Conservation (phyloP, 148 eudicot genomes). For the Chenopodium formosanum region DNA sequence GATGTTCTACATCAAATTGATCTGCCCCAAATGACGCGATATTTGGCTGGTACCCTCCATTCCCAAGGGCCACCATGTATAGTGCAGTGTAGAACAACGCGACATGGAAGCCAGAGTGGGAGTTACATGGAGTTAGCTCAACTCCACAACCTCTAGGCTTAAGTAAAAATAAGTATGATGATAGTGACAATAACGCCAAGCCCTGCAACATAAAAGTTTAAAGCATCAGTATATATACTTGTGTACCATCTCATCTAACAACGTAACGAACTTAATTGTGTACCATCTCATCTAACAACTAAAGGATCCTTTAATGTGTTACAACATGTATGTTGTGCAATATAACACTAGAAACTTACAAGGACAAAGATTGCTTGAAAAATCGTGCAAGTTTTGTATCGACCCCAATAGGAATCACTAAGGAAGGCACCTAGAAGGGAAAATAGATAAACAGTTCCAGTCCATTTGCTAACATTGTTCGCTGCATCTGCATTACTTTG, state of each 20-base stretch:
- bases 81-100: conserved; percentile 51
- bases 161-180: conserved; percentile 59
- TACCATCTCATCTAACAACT: too few species aligned
- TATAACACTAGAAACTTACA: conserved; percentile 32
- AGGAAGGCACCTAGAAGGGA: conserved; percentile 76
- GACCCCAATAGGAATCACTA: conserved; percentile 80
- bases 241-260: too few species aligned
- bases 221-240: too few species aligned
- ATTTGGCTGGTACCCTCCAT: conserved; percentile 82
- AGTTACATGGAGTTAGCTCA: conserved; percentile 40
- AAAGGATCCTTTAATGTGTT: too few species aligned
- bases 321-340: background rate
- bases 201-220: conserved; percentile 42
- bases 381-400: conserved; percentile 68
- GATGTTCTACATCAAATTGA: conserved; percentile 64
- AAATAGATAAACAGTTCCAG: conserved; percentile 70
- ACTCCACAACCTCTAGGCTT: conserved; percentile 66
- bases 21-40: conserved; percentile 83
- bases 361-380: conserved; percentile 64
- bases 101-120: conserved; percentile 38
- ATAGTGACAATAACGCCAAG: conserved; percentile 44
- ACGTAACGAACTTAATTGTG: too few species aligned
- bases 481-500: conserved; percentile 75
- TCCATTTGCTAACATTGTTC: conserved; percentile 79
- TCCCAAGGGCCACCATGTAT: conserved; percentile 67